A percentile compares a stretch with the other conserved stretches of the same genome.
phyloP scores from a whole-genome alignment of 768 basidiomycete species.

The Trametes cinnabarina region DNA sequence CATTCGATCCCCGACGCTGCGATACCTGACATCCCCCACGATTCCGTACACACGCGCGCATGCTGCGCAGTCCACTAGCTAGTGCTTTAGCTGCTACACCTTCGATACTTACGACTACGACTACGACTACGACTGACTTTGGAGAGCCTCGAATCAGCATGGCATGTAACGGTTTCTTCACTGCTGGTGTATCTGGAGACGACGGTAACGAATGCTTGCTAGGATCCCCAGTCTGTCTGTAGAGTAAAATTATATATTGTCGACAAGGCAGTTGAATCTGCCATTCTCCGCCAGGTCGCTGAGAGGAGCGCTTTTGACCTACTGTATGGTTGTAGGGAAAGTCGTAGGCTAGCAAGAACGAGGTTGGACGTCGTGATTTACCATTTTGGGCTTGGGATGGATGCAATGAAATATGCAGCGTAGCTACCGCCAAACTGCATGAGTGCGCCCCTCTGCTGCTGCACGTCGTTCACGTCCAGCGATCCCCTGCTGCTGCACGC shows the following conservation, averaged over 20 bases:
- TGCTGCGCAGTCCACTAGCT: slow-evolving; percentile 15
- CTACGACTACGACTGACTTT: slow-evolving; percentile 23
- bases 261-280: slow-evolving; percentile 11
- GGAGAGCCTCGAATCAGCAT: slow-evolving; percentile 20
- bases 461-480: too few species aligned
- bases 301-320: too few species aligned
- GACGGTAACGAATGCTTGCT: slow-evolving; percentile 14
- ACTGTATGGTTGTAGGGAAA: too few species aligned
- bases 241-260: slow-evolving; percentile 16
- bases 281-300: too few species aligned
- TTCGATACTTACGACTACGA: slow-evolving; percentile 9
- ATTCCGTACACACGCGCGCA: slow-evolving; percentile 1
- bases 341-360: too few species aligned
- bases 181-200: slow-evolving; percentile 9
- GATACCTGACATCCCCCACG: slow-evolving; percentile 22
- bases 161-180: slow-evolving; percentile 21
- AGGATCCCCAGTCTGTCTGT: slow-evolving; percentile 12
- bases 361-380: not conserved
- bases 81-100: slow-evolving; percentile 14
- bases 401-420: too few species aligned
- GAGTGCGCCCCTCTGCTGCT: too few species aligned
- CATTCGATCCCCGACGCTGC: slow-evolving; percentile 21
- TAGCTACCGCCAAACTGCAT: too few species aligned
- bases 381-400: too few species aligned
- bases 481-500: too few species aligned